Conservation (phyloP, 2,329 filamentous ascomycete genomes). For the Pseudogymnoascus sp. region DNA sequence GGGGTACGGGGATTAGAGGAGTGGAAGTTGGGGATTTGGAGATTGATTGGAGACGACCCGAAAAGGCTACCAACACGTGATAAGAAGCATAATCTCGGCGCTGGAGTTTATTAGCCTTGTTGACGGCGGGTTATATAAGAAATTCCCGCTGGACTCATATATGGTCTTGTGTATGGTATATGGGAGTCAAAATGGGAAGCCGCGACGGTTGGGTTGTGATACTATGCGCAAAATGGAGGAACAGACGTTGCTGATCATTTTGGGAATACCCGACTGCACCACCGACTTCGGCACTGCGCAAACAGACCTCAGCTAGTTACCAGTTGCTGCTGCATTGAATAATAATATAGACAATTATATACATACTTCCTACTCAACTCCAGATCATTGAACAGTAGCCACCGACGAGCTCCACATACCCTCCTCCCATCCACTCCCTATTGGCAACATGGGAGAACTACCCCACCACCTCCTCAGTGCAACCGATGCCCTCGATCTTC, state of each 20-base stretch:
- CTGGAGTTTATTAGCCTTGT: background rate
- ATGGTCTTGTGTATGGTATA: background rate
- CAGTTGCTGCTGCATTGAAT: background rate
- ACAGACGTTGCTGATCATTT: background rate
- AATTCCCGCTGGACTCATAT: background rate
- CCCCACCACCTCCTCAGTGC: constrained; percentile 32
- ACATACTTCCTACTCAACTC: background rate
- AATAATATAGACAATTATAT: background rate
- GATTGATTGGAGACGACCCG: background rate
- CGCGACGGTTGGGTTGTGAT: background rate
- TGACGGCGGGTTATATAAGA: background rate
- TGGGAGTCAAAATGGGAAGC: background rate
- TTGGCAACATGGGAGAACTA: background rate
- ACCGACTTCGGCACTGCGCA: background rate
- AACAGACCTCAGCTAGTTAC: background rate
- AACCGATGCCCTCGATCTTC: constrained; percentile 32
- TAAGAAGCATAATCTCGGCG: background rate
- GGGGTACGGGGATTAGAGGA: background rate
- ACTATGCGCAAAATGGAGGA: background rate
- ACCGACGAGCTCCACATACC: background rate
- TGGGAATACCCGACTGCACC: background rate
- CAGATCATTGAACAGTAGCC: background rate
- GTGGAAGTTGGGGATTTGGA: constrained; percentile 4
- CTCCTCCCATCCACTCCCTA: background rate
- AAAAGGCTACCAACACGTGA: background rate